Evolutionary conservation across 805 yeast species (phyloP).

Genomic region (Metschnikowia koreensis): DNA sequence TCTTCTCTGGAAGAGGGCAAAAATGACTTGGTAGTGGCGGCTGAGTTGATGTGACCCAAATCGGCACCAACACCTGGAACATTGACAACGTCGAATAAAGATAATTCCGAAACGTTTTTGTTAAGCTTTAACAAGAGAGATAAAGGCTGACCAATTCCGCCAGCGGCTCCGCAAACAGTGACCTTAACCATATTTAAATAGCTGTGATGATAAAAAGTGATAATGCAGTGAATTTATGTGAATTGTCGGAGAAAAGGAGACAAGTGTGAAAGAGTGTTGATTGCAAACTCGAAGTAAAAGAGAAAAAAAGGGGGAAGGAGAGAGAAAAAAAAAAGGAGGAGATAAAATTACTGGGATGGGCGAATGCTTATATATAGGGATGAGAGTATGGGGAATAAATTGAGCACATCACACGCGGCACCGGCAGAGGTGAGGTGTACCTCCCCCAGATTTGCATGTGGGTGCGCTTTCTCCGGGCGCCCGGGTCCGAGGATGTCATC

Average conservation of each 20-base stretch:
- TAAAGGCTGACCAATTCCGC: conserved; percentile 93
- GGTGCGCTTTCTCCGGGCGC: conserved; percentile 9
- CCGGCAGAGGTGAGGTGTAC: background rate
- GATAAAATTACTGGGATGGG: background rate
- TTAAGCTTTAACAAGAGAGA: conserved; percentile 76
- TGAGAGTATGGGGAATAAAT: conserved; percentile 5
- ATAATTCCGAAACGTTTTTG: conserved; percentile 59
- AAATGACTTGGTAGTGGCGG: conserved; percentile 56
- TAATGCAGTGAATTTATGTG: background rate
- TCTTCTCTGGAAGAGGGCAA: conserved; percentile 57
- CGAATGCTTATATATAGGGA: conserved; percentile 12
- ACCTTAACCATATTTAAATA: conserved; percentile 54
- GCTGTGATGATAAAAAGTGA: too few relatives aligned
- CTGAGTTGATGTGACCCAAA: conserved; percentile 76
- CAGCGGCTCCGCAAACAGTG: conserved; percentile 87
- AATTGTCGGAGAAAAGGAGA: background rate
- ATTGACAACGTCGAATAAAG: conserved; percentile 82
- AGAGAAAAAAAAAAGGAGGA: background rate
- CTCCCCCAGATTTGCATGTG: conserved; percentile 19
- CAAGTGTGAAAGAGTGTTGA: background rate
- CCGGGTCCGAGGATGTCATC: conserved; percentile 4
- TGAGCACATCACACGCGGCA: background rate
- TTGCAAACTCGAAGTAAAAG: background rate
- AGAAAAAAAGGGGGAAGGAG: background rate
- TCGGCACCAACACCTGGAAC: conserved; percentile 89